phyloP scores from a whole-genome alignment of 1,284 basidiomycete genomes.

The Flammula alnicola region DNA sequence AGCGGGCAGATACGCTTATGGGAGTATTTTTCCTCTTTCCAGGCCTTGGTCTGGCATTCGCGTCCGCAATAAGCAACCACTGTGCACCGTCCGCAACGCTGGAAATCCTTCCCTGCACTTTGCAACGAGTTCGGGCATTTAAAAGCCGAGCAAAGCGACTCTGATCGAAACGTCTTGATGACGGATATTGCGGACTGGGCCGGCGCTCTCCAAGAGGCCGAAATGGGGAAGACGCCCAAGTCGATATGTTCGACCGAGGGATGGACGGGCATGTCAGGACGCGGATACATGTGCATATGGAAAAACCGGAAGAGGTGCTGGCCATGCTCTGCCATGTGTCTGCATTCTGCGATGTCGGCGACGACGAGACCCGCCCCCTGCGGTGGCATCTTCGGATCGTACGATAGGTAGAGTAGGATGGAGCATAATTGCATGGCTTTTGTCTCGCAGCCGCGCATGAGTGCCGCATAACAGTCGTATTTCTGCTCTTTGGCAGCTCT shows the following conservation, averaged over 20 bases:
- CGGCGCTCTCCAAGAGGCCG: not conserved
- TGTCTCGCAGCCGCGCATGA: conserved; percentile 5
- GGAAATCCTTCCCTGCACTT: conserved; percentile 13
- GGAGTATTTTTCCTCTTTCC: conserved; percentile 14
- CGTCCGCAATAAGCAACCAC: conserved; percentile 18
- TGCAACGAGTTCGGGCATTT: conserved; percentile 15
- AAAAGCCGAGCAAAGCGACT: conserved; percentile 13
- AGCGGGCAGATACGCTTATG: conserved; percentile 16
- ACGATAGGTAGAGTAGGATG: not conserved
- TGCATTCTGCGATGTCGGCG: not conserved
- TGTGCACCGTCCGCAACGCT: conserved; percentile 14
- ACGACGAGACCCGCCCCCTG: not conserved
- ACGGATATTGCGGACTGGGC: not conserved
- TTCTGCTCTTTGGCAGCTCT: not conserved
- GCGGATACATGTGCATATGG: conserved; percentile 15
- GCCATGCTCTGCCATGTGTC: not conserved
- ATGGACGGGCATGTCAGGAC: conserved; percentile 11
- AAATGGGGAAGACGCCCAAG: not conserved
- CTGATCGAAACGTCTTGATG: conserved; percentile 5
- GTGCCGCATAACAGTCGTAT: not conserved
- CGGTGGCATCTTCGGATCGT: not conserved
- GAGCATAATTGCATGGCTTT: conserved; percentile 11
- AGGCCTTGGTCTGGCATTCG: conserved; percentile 14
- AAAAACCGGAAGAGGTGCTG: conserved; percentile 11
- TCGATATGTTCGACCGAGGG: conserved; percentile 2